phyloP scores from a whole-genome alignment of 192 early-diverging fungal species.

The Cetraspora pellucida region DNA sequence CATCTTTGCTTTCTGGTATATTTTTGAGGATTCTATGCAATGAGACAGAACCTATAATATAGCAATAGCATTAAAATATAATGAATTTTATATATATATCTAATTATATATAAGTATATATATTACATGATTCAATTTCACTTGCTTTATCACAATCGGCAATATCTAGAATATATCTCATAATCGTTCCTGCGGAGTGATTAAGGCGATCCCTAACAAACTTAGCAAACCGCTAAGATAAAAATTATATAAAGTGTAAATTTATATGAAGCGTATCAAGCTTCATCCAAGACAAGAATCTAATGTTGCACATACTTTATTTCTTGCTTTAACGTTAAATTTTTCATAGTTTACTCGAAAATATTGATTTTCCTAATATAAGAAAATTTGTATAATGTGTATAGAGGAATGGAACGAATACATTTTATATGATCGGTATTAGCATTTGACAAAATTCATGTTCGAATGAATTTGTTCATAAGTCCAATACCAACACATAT shows the following conservation, averaged over 20 bases:
- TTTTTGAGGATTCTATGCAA: slow-evolving; percentile 6
- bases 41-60: neutral
- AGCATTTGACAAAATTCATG: too few relatives aligned
- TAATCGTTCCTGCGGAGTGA: slow-evolving; percentile 59
- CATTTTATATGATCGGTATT: too few relatives aligned
- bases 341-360: slow-evolving; percentile 28
- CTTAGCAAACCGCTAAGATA: slow-evolving; percentile 55
- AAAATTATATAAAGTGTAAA: neutral
- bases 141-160: slow-evolving; percentile 50
- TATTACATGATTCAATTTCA: slow-evolving; percentile 49
- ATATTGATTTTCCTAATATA: slow-evolving; percentile 21
- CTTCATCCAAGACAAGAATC: neutral
- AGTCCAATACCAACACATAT: neutral
- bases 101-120: too few relatives aligned
- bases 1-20: slow-evolving; percentile 34
- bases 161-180: slow-evolving; percentile 59
- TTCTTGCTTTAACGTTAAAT: slow-evolving; percentile 25
- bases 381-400: neutral
- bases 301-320: neutral
- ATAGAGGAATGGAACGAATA: too few relatives aligned
- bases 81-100: neutral
- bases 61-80: neutral
- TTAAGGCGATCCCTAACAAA: slow-evolving; percentile 64
- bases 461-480: too few relatives aligned
- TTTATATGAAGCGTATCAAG: neutral